These are phyloP conservation scores for Phytophthora fragariae DNA, from an alignment of 352 stramenopile genomes.

Conservation along the genomic window DNA sequence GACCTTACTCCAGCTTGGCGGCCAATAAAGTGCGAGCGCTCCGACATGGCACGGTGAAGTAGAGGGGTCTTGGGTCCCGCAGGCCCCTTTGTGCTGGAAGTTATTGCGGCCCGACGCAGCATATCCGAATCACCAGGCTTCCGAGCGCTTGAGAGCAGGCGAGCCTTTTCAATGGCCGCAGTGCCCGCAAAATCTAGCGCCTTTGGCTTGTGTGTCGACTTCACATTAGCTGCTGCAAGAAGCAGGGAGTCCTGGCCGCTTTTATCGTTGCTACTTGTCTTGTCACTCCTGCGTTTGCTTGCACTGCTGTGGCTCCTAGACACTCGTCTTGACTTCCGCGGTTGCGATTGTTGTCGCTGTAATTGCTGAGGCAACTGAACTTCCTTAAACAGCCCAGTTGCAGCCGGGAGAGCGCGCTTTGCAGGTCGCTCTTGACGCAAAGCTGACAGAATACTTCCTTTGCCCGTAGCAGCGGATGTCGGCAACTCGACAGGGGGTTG, in stretches of 20 bases:
- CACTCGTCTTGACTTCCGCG: slow-evolving; percentile 30
- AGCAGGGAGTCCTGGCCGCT: slow-evolving; percentile 21
- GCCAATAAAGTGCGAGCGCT: slow-evolving; percentile 16
- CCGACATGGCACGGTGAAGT: slow-evolving; percentile 24
- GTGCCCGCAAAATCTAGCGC: not conserved
- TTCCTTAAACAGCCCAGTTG: slow-evolving; percentile 56
- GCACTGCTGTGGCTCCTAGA: slow-evolving; percentile 26
- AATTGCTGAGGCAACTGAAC: slow-evolving; percentile 38
- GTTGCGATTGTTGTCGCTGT: slow-evolving; percentile 31
- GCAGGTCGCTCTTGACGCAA: slow-evolving; percentile 61
- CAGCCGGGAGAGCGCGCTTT: slow-evolving; percentile 50
- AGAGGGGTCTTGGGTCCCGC: not conserved
- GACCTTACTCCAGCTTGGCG: slow-evolving; percentile 11
- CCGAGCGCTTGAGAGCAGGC: not conserved
- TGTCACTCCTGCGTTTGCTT: slow-evolving; percentile 9
- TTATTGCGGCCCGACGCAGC: slow-evolving; percentile 14
- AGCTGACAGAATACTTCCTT: slow-evolving; percentile 61
- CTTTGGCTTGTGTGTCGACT: slow-evolving; percentile 6
- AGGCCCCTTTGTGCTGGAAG: slow-evolving; percentile 13
- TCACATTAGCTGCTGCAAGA: slow-evolving; percentile 4
- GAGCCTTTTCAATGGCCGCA: slow-evolving; percentile 1
- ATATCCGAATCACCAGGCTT: slow-evolving; percentile 12
- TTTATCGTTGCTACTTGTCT: not conserved
- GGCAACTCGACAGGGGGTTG: slow-evolving; percentile 5
- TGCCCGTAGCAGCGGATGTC: not conserved